Evolutionary conservation across 768 basidiomycete genomes (phyloP).

Genomic region (Naematelia encephala): DNA sequence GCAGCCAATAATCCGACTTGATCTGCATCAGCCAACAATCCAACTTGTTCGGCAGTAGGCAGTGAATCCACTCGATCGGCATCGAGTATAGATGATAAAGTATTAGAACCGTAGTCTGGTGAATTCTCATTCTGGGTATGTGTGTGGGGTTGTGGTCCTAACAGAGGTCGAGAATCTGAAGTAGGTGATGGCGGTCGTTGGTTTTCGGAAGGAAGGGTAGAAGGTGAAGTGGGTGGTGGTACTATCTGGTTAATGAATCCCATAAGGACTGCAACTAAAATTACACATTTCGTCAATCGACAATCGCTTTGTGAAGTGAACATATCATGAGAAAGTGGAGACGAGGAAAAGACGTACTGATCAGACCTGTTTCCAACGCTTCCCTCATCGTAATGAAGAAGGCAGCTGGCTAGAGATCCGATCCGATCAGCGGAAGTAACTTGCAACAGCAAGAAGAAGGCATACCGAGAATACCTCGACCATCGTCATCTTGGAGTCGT

Average conservation of each 20-base stretch:
- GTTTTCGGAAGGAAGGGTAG: not conserved
- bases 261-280: conserved; percentile 69
- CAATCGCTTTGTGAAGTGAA: not conserved
- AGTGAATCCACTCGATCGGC: no score
- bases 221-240: conserved; percentile 5
- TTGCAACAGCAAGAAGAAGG: not conserved
- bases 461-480: not conserved
- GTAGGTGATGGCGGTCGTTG: not conserved
- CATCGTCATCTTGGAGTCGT: not conserved
- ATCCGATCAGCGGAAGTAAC: not conserved
- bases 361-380: conserved; percentile 81
- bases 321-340: no score
- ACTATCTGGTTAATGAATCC: conserved; percentile 68
- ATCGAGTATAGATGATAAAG: no score
- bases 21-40: no score
- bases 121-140: not conserved
- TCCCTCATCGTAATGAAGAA: conserved; percentile 65
- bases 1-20: conserved; percentile 19
- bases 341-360: conserved; percentile 53
- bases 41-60: no score
- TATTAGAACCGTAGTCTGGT: not conserved
- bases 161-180: not conserved
- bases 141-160: not conserved
- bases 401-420: conserved; percentile 22
- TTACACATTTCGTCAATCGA: not conserved